These are phyloP conservation scores for Hippophae rhamnoides DNA, from an alignment of 306 rosid species.

Conservation along the genomic window DNA sequence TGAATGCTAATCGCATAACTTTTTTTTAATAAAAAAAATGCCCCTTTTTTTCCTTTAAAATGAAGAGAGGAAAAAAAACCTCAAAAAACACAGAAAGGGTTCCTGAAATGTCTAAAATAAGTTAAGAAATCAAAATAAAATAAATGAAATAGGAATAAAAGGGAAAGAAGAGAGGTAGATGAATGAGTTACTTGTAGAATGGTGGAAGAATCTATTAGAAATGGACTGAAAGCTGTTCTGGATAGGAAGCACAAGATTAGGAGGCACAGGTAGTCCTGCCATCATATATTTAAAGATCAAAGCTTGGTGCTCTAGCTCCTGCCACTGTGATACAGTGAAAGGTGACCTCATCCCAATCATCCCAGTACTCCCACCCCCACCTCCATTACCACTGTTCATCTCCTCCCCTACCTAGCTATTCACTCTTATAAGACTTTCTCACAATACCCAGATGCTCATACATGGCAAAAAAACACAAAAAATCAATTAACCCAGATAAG, in stretches of 20 bases:
- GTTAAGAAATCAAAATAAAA: neutral
- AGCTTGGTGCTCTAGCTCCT: slow-evolving; percentile 83
- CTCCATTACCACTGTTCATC: slow-evolving; percentile 19
- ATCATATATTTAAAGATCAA: slow-evolving; percentile 77
- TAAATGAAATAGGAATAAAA: neutral
- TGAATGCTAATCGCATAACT: no score
- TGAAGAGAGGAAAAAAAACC: neutral
- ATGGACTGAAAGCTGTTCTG: slow-evolving; percentile 65
- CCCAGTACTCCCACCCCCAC: slow-evolving; percentile 20
- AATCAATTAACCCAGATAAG: slow-evolving; percentile 19
- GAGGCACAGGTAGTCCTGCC: slow-evolving; percentile 75
- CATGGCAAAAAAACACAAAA: slow-evolving; percentile 18
- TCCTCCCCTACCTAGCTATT: slow-evolving; percentile 12
- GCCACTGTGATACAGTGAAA: slow-evolving; percentile 84
- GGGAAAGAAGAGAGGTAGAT: neutral
- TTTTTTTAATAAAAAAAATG: neutral
- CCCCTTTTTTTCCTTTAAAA: no score
- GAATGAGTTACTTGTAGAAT: slow-evolving; percentile 41
- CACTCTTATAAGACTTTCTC: neutral
- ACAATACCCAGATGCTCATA: slow-evolving; percentile 21
- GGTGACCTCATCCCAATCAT: slow-evolving; percentile 42
- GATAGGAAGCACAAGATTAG: slow-evolving; percentile 74
- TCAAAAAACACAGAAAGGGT: neutral
- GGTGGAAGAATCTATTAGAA: slow-evolving; percentile 50
- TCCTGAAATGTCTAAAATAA: slow-evolving; percentile 2